A percentile compares a stretch with the other conserved stretches of the same genome.
Evolutionary conservation across 2,329 filamentous ascomycete species (phyloP).

Genomic region (Fusarium multiceps): DNA sequence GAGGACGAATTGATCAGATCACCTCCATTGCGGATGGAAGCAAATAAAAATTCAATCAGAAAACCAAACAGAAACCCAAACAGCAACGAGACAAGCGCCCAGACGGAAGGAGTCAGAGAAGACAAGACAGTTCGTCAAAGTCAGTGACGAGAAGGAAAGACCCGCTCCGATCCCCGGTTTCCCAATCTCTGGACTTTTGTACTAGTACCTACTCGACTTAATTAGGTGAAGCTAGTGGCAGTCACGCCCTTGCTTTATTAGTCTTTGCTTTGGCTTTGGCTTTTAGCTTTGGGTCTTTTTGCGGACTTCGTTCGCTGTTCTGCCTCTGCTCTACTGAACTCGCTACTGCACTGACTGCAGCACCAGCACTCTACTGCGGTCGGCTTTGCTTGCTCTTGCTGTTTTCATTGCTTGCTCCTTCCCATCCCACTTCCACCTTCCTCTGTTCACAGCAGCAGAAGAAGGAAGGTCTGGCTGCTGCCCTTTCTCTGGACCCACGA

Average conservation of each 20-base stretch:
- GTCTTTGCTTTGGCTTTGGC: not conserved
- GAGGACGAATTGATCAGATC: not conserved
- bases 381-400: not conserved
- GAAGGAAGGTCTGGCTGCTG: not conserved
- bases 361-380: not conserved
- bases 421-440: not conserved
- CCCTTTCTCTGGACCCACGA: constrained; percentile 35
- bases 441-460: not conserved
- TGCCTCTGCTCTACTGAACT: not conserved
- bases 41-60: not conserved
- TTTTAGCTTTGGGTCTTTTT: constrained; percentile 1
- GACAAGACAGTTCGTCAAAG: not conserved
- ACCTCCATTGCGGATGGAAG: not conserved
- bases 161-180: constrained; percentile 34
- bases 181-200: constrained; percentile 10
- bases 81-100: constrained; percentile 13
- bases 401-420: constrained; percentile 1
- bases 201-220: constrained; percentile 17
- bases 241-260: constrained; percentile 29
- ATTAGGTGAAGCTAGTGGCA: constrained; percentile 21
- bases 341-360: not conserved
- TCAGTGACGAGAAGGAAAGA: constrained; percentile 13
- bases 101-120: constrained; percentile 35
- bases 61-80: constrained; percentile 1
- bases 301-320: not conserved